These are phyloP conservation scores for Citrullus colocynthis DNA, from an alignment of 306 rosid genomes.

Conservation along the genomic window DNA sequence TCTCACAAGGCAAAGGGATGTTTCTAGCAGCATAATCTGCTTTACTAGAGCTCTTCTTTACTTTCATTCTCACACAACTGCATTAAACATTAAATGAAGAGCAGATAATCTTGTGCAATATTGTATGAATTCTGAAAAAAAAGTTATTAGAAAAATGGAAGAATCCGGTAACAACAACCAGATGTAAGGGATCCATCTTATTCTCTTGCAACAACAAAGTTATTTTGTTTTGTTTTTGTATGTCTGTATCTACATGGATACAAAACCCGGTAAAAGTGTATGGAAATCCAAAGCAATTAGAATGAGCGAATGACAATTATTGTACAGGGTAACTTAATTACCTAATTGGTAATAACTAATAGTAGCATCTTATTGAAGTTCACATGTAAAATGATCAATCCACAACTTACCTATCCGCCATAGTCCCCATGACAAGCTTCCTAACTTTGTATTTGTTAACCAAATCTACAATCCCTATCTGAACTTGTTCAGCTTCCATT, in stretches of 20 bases:
- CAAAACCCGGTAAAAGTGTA: neutral
- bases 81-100: conserved; percentile 12
- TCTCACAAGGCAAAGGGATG: conserved; percentile 62
- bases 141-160: neutral
- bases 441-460: conserved; percentile 35
- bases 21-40: conserved; percentile 62
- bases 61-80: conserved; percentile 69
- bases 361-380: neutral
- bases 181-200: neutral
- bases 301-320: neutral
- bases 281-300: neutral
- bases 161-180: neutral
- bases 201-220: neutral
- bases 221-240: neutral
- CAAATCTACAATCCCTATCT: conserved; percentile 64
- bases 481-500: conserved; percentile 51
- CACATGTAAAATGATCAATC: neutral
- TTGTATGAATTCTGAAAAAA: neutral
- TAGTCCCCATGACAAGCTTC: conserved; percentile 77
- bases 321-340: neutral
- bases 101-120: neutral
- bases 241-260: neutral
- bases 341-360: neutral
- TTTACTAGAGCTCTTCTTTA: conserved; percentile 58
- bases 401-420: conserved; percentile 49